These are phyloP conservation scores for Lactarius deliciosus DNA, from an alignment of 768 basidiomycete genomes.

Conservation along the genomic window DNA sequence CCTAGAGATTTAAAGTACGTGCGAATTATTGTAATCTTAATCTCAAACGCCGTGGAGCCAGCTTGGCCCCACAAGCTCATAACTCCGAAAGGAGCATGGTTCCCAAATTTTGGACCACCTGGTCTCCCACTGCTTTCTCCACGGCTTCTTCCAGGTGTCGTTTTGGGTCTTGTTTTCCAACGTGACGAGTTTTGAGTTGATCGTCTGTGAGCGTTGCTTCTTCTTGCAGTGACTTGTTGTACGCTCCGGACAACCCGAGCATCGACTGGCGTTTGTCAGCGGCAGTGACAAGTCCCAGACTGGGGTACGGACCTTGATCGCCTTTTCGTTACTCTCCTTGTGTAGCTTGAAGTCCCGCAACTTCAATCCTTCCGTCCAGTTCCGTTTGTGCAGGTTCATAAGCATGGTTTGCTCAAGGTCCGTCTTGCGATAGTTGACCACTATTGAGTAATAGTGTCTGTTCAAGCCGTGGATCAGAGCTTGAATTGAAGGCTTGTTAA, in stretches of 20 bases:
- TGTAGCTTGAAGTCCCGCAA: slow-evolving; percentile 87
- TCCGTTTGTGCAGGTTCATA: slow-evolving; percentile 97
- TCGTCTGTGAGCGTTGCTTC: slow-evolving; percentile 93
- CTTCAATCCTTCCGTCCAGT: slow-evolving; percentile 97
- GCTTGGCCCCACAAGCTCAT: slow-evolving; percentile 38
- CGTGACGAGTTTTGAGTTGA: slow-evolving; percentile 95
- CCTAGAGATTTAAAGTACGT: background rate
- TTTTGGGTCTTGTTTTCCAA: slow-evolving; percentile 98
- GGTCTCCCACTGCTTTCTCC: slow-evolving; percentile 97
- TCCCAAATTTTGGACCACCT: slow-evolving; percentile 92
- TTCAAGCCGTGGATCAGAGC: slow-evolving; percentile 97
- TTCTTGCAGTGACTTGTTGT: slow-evolving; percentile 98
- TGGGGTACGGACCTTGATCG: slow-evolving; percentile 75
- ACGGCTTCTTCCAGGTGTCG: slow-evolving; percentile 96
- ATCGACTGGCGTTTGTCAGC: slow-evolving; percentile 60
- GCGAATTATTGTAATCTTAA: background rate
- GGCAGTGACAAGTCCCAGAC: background rate
- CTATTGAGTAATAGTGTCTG: slow-evolving; percentile 97
- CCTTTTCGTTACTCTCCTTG: slow-evolving; percentile 86
- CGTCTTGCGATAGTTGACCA: slow-evolving; percentile 97
- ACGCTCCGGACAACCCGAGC: slow-evolving; percentile 88
- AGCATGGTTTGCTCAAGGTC: slow-evolving; percentile 98
- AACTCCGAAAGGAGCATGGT: slow-evolving; percentile 94
- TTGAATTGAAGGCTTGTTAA: slow-evolving; percentile 99
- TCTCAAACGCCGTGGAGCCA: background rate